Evolutionary conservation across 1,139 yeast genomes (phyloP), one percentile per base, ranked within the genome.

Genomic region (Sugiyamaella neomexicana): DNA sequence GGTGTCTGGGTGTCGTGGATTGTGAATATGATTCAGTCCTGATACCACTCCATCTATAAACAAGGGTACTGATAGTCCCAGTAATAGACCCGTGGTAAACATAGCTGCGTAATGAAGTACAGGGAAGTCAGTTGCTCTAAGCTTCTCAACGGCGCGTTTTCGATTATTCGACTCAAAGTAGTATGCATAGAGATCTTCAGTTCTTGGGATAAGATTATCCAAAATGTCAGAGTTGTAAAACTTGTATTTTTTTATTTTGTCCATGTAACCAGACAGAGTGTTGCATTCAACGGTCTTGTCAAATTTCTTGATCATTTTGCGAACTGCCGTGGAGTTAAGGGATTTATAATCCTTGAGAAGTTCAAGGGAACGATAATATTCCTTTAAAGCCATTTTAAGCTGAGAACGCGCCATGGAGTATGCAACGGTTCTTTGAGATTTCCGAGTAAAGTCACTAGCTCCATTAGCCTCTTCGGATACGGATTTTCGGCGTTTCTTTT

Each of bases 251-350:
- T 77, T 75, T 10, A 88, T 78, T 56, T 78, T 80, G 25, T 76
- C 77, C 85, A 89, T 80, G 65, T 85, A 90, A 1, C 68, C 63
- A 1, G 74, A 71, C 29, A 84, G 75, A 16, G 83, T 72, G 1
- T 74, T 62, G 3, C 82, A 76, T 15, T 74, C 69, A 15, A 86
- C 78, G 2, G 85, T 76, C 65, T 93, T 93, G 71, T 93, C 99
- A 67, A 81, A 90, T 69, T 93, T 93, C 66, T 93, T 93, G 54
- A 90, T 78, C 65, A 93, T 84, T 65, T 93, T 93, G 55, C 97
- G 79, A 64, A 91, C 83, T 0, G 95, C 99, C 0, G 96, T 90
- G 37, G 90, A 78, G 69, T 93, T 93, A 62, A 91, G 71, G 44
- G 84, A 77, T 59, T 89, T 78, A 68, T 83, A 93, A 1, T 95